Base-by-base conservation (phyloP, 176 grass and related monocot genomes). In the Bothriochloa decipiens region DNA sequence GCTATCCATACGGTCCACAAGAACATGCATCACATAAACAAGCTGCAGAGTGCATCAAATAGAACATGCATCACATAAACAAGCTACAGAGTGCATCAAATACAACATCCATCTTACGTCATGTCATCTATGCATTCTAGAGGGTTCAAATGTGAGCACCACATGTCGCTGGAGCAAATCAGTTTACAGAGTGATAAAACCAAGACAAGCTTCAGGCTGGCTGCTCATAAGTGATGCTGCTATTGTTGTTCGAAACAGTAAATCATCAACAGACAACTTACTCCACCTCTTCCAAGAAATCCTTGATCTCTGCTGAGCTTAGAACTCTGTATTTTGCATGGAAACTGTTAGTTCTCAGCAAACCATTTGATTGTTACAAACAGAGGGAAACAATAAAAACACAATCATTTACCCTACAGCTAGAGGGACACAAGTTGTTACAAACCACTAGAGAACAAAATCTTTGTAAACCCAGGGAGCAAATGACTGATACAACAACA, bases 231-330 rank as follows among this genome's bases (percentile, higher is more conserved):
- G 17, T n/a, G 68, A 39, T 18, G 45, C 58, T 80, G 81, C 45
- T 84, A 82, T 55, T 41, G 25, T 53, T 65, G 12, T 72, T 22
- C 0, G 12, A 60, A 45, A 18, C 12, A 32, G 62, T 74, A 74
- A 49, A 61, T 7, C 29, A 41, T 20, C 74, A 67, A 45, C 3
- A 40, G 52, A 29, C 50, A 52, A 36, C 32, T 85, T 92, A 99
- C 88, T 99, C 96, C 83, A 99, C 96, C 88, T 99, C 96, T 50
- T 94, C 93, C 87, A 99, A 87, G 78, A 96, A 99, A 91, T 99
- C 96, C 60, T 96, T 92, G 61, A 99, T 99, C 84, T 99, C 96
- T 78, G 96, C 82, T 29, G 93, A 88, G 68, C 85, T 99, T 69
- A 99, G 81, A 76, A 99, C 96, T 81, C 93, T 99, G 91, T 77